Base-by-base conservation (phyloP, 805 yeast species). In the Myxozyma sirexii region DNA sequence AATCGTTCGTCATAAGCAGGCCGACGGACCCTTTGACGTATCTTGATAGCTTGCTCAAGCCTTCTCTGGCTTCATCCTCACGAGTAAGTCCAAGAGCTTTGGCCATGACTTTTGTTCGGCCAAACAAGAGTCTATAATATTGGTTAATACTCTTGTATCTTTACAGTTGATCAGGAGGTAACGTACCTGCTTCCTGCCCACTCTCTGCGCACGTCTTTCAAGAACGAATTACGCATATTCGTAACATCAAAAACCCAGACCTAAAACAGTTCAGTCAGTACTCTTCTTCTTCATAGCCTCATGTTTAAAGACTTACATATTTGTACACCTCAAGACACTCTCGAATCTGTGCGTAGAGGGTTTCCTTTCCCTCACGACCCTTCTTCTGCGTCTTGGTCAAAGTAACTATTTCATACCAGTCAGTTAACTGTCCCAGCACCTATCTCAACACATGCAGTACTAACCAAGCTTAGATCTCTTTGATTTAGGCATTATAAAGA, bases 341-440 rank as follows among this genome's bases (percentile, higher is more conserved):
- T 77, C 97, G 85, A 54, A 94, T 86, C 64, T 91, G 97, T 71
- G 92, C 97, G 68, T 91, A 94, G 67, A 93, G 85, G 70, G 93
- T 81, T 68, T 84, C 93, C 74, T 94, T 94, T 77, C 90, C 91
- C 69, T 90, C 97, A 67, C 86, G 85, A 52, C 97, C 97, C 73
- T 94, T 94, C 76, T 91, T 94, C 68, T 91, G 97, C 64, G 98
- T 93, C 73, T 93, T 93, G 39, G 99, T 94, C 69, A 94, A 80
- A 13, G 98, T 89, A 62, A 94, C 96, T 72, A 35, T 5, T 23
- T 48, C 42, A 56, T 31, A 54, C 7, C 21, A n/a, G 48, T 49
- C 38, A 43, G 24, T 2, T 13, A n/a, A 15, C 27, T 6, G 13
- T 8, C 37, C 26, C 10, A 12, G 7, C 41, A 10, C 13, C 44